Evolutionary conservation across 768 basidiomycete genomes (phyloP).

Genomic region (Russula lepida): DNA sequence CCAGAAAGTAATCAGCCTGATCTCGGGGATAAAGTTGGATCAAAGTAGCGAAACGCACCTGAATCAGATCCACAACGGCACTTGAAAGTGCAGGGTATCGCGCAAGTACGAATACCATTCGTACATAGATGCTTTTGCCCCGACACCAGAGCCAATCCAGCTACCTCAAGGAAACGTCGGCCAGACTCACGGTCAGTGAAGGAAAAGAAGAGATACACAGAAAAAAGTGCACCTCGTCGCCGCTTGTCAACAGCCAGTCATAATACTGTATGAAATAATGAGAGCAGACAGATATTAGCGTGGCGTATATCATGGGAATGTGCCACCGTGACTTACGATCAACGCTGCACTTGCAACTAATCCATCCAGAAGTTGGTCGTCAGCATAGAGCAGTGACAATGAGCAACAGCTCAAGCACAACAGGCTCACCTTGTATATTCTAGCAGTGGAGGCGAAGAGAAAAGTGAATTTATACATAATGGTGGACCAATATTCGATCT

Average conservation of each 20-base stretch:
- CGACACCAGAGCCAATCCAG: constrained; percentile 2
- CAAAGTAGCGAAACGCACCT: not conserved
- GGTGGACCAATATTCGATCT: not conserved
- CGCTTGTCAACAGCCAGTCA: constrained; percentile 8
- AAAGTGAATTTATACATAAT: not conserved
- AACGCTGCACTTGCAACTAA: constrained; percentile 5
- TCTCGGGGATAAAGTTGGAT: no score
- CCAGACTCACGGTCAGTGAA: not conserved
- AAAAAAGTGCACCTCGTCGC: not conserved
- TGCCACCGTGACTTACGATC: constrained; percentile 4
- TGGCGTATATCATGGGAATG: not conserved
- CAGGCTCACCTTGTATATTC: constrained; percentile 3
- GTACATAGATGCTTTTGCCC: not conserved
- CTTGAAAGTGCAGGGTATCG: constrained; percentile 10
- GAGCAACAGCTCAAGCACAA: not conserved
- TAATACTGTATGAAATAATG: not conserved
- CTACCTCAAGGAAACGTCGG: not conserved
- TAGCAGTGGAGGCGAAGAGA: not conserved
- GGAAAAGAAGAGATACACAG: not conserved
- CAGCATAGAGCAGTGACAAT: not conserved
- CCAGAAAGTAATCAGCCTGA: not conserved
- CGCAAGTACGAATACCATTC: constrained; percentile 2
- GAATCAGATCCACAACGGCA: not conserved
- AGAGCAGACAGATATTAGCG: not conserved
- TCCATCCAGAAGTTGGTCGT: not conserved